Conservation (phyloP, 345 rosid genomes). For the Leavenworthia alabamica region DNA sequence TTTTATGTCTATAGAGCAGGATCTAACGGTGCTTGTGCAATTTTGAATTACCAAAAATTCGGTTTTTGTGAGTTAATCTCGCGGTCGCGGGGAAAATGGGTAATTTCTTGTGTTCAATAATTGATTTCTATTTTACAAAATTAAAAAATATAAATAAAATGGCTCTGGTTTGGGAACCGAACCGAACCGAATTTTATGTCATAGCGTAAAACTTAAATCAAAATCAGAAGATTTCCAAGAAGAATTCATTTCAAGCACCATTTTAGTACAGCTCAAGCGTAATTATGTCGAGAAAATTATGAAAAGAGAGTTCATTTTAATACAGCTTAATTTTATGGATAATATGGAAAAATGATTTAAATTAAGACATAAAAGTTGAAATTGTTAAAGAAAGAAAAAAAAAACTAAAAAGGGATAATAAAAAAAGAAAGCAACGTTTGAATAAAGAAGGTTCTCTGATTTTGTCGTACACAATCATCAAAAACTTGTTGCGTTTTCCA, state of each 20-base stretch:
- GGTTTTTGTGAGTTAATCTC: not conserved
- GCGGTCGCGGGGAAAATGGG: not conserved
- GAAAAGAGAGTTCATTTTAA: not conserved
- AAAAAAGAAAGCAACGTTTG: not conserved
- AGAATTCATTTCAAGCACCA: not conserved
- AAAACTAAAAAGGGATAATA: not conserved
- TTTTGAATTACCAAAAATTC: not conserved
- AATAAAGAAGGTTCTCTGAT: slow-evolving; percentile 4
- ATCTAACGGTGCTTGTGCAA: slow-evolving; percentile 10
- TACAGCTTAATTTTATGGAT: slow-evolving; percentile 2
- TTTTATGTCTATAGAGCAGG: slow-evolving; percentile 2
- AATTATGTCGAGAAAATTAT: not conserved
- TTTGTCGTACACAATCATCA: slow-evolving; percentile 11
- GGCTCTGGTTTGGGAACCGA: not conserved
- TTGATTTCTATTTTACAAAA: not conserved
- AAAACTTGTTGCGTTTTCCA: slow-evolving; percentile 8
- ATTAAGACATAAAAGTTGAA: not conserved
- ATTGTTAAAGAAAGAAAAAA: not conserved
- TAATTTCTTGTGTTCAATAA: not conserved
- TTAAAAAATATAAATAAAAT: not conserved
- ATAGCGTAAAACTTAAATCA: too few species aligned
- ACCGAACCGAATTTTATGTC: not conserved
- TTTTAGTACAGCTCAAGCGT: not conserved
- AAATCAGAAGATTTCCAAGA: too few species aligned
- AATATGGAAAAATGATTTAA: slow-evolving; percentile 25